Conservation (phyloP, 2,329 filamentous ascomycete genomes). For the Pestalotiopsis sp. region DNA sequence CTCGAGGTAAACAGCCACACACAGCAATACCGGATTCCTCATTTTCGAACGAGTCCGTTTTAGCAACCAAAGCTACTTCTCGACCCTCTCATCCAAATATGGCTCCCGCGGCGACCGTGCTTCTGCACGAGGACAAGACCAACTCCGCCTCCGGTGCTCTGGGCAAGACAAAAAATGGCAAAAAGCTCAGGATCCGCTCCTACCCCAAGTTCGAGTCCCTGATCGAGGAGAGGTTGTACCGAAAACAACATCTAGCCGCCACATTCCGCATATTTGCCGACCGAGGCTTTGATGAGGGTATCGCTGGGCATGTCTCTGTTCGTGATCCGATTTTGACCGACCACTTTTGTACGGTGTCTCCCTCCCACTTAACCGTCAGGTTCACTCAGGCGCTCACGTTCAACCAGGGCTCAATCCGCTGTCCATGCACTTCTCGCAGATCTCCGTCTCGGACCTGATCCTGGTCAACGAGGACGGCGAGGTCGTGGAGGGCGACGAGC, state of each 20-base stretch:
- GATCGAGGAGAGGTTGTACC: constrained; percentile 57
- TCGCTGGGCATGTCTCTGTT: constrained; percentile 64
- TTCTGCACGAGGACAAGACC: neutral
- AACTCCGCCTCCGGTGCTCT: neutral
- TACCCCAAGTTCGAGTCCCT: constrained; percentile 47
- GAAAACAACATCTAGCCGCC: constrained; percentile 58
- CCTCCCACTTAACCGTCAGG: constrained; percentile 33
- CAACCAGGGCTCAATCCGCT: constrained; percentile 35
- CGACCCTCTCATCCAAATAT: neutral
- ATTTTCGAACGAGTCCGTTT: neutral
- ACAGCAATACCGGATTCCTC: neutral
- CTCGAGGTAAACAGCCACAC: too few relatives aligned
- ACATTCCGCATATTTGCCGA: constrained; percentile 65
- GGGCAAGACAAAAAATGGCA: constrained; percentile 30
- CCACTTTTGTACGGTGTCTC: constrained; percentile 55
- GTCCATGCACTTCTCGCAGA: constrained; percentile 59
- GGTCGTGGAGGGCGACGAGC: constrained; percentile 56
- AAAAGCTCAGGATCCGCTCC: constrained; percentile 26
- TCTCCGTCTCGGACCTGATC: constrained; percentile 63
- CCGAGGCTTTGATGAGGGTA: constrained; percentile 63
- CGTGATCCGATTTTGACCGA: constrained; percentile 60
- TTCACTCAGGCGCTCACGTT: neutral
- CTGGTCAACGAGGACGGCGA: constrained; percentile 59
- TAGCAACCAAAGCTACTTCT: neutral
- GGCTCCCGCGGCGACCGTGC: neutral